A percentile compares a stretch with the other conserved stretches of the same genome.
phyloP scores from a whole-genome alignment of 805 yeast genomes.

The Candida ipomoeae region DNA sequence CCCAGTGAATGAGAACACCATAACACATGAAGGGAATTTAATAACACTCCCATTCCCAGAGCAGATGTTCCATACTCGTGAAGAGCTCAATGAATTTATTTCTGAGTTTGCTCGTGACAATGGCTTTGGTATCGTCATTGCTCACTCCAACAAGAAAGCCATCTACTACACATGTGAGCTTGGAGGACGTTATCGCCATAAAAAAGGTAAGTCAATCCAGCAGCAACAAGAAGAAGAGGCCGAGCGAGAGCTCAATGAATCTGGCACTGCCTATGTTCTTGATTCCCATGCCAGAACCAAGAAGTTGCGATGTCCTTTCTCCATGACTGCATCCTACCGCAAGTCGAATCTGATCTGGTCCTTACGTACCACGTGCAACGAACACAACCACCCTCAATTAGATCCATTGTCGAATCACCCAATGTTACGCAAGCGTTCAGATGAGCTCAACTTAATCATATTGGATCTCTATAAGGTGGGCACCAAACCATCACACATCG shows the following conservation, averaged over 20 bases:
- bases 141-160: conserved; percentile 55
- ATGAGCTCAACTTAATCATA: conserved; percentile 48
- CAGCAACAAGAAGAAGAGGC: conserved; percentile 20
- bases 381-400: conserved; percentile 55
- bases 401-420: conserved; percentile 55
- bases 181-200: conserved; percentile 54
- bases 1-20: conserved; percentile 43
- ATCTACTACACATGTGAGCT: conserved; percentile 57
- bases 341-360: conserved; percentile 50
- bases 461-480: conserved; percentile 51
- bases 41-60: conserved; percentile 53
- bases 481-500: conserved; percentile 53
- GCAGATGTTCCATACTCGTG: conserved; percentile 47
- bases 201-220: conserved; percentile 31
- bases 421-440: conserved; percentile 51
- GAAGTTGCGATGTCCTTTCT: conserved; percentile 53
- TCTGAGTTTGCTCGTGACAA: conserved; percentile 54
- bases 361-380: conserved; percentile 49
- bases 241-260: conserved; percentile 22
- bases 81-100: conserved; percentile 50
- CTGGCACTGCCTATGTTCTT: conserved; percentile 32
- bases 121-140: conserved; percentile 57
- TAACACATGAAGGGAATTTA: conserved; percentile 46
- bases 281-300: conserved; percentile 45
- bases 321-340: conserved; percentile 55